A percentile compares a stretch with the other conserved stretches of the same genome.
Evolutionary conservation across 495 filamentous ascomycete genomes (phyloP).

Genomic region (Aspergillus funiculosus): DNA sequence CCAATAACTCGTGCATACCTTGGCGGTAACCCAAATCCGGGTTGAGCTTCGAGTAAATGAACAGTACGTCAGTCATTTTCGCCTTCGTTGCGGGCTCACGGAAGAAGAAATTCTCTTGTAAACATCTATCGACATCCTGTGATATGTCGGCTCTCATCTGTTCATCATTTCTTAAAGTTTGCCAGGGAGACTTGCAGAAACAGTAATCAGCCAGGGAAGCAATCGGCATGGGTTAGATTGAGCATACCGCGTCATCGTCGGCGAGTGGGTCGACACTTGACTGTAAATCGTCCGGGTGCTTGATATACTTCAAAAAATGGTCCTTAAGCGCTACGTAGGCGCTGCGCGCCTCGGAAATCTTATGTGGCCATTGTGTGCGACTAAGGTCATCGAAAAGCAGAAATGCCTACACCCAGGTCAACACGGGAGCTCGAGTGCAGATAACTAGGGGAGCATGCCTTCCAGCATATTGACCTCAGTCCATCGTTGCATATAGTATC

Average conservation of each 20-base stretch:
- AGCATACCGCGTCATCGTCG: constrained; percentile 72
- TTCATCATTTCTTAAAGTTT: constrained; percentile 76
- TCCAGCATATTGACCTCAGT: constrained; percentile 89
- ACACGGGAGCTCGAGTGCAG: constrained; percentile 4
- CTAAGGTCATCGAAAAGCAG: constrained; percentile 70
- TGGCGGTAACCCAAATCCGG: constrained; percentile 85
- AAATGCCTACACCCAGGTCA: constrained; percentile 55
- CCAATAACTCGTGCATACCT: constrained; percentile 95
- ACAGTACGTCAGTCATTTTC: constrained; percentile 81
- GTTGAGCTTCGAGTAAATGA: constrained; percentile 92
- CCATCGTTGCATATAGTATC: constrained; percentile 61
- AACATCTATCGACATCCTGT: constrained; percentile 90
- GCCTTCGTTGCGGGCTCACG: constrained; percentile 70
- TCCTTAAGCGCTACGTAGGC: constrained; percentile 66
- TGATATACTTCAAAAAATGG: constrained; percentile 71
- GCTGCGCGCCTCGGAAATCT: constrained; percentile 60
- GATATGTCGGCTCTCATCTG: constrained; percentile 77
- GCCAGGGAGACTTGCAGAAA: constrained; percentile 76
- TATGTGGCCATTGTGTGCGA: constrained; percentile 60
- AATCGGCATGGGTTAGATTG: constrained; percentile 11
- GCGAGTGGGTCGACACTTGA: constrained; percentile 75
- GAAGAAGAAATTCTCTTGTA: constrained; percentile 91
- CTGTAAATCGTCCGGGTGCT: constrained; percentile 74
- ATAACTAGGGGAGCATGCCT: constrained; percentile 46
- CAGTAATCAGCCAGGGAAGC: constrained; percentile 39